Evolutionary conservation across 2,329 filamentous ascomycete genomes (phyloP), one percentile per base, ranked within the genome.

Genomic region (Thelonectria discophora): DNA sequence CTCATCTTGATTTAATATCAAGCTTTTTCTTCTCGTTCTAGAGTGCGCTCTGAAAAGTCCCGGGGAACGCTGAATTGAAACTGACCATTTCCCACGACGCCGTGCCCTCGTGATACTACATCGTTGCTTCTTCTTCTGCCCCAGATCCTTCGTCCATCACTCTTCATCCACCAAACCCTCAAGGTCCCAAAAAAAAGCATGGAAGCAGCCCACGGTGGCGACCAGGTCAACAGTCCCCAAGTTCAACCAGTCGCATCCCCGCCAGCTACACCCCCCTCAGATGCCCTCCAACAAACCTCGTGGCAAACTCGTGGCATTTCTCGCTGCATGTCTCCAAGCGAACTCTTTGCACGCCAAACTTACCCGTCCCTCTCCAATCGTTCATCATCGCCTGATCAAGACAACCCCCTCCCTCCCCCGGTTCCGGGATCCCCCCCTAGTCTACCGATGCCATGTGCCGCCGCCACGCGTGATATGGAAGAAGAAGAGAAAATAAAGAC

Each of bases 401-500:
- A 30, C 12, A 43, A 46, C 52, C 52, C 17, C 51, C 15, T 12
- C 30, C 45, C 39, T 40, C 18, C 45, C 4, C 40, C 15, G n/a
- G 46, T 27, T 15, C 39, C 34, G 30, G 12, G 21, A 34, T 53
- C 37, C 15, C 20, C 46, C 46, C 45, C 46, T 51, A 45, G 45
- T 32, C 48, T 55, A 50, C 57, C 50, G 57, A 60, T 47, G 51
- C 58, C 58, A 60, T 55, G 58, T 60, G 52, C 58, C 58, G 52
- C 34, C 17, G 51, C 27, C 50, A 59, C 45, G 20, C 40, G 42
- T 30, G 27, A 30, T 30, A 24, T 24, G 21, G 27, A 10, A 30
- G 27, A 30, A 30, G 27, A 8, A 10, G 27, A 30, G 27, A 30
- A 8, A 30, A 30, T 7, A 30, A 30, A 30, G 27, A 8, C 27